Base-by-base conservation (phyloP, 768 basidiomycete genomes). In the Crepidotus variabilis region DNA sequence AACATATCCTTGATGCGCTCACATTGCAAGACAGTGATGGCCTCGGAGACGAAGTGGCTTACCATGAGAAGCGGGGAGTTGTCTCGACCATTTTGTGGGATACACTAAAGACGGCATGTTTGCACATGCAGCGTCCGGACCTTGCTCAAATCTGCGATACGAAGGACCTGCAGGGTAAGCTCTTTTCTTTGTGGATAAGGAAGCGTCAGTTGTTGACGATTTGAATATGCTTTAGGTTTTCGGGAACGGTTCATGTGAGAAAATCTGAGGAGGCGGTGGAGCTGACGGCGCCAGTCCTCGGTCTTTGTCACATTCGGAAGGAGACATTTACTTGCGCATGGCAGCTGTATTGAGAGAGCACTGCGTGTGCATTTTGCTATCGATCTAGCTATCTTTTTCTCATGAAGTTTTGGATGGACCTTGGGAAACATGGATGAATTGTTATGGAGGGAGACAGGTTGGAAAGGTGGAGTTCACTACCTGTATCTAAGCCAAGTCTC, bases 11-110 rank as follows among this genome's bases (percentile, higher is more conserved):
- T 8, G 92, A 95, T 66, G 94, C 96, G 6, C 79, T 99, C 2
- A 78, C 88, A 36, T 74, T 98, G 22, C 97, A 99, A 70, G 91
- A 95, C 58, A 84, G 83, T 50, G 95, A 98, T 62, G 82, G 86
- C 8, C 78, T 87, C n/a, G 64, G 65, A n/a, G 79, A 84, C 28
- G 64, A 67, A 6, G 63, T 67, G 47, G 75, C 75, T 2, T 63
- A 69, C 57, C 78, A 80, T 51, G 78, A 83, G 51, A 75, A 72
- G 43, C 85, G 87, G 39, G 90, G 89, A 7, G 84, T 95, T 47
- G 88, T 86, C 1, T 87, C 89, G 22, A 79, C 78, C 16, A 80
- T 88, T 2, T 72, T 98, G 39, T 98, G 96, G 96, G 90, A 93
- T 51, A 91, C 88, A 64, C 72, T 98, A 61, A 86, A 86, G 71